These are phyloP conservation scores for Sporothrix sp. DNA, from an alignment of 2,329 filamentous ascomycete species.

Conservation along the genomic window DNA sequence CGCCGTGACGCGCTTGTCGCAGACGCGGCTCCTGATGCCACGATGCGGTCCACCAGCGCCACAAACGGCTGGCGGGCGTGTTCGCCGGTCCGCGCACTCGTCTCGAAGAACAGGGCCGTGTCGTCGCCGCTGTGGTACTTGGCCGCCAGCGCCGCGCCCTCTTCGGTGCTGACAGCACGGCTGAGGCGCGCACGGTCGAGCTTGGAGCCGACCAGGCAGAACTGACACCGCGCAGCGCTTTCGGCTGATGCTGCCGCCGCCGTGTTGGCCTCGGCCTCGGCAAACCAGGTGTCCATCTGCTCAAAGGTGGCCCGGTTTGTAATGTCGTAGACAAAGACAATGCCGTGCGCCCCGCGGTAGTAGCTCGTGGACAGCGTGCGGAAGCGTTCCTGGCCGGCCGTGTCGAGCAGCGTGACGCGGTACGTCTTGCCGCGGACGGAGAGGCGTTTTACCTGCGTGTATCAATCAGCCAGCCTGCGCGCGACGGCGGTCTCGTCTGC, in stretches of 20 bases:
- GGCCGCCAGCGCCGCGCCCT: constrained; percentile 38
- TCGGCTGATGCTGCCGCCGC: constrained; percentile 18
- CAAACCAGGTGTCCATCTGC: constrained; percentile 44
- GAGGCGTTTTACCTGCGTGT: constrained; percentile 40
- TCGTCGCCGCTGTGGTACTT: constrained; percentile 25
- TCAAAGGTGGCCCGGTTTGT: constrained; percentile 40
- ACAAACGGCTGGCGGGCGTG: constrained; percentile 42
- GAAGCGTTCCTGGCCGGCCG: constrained; percentile 40
- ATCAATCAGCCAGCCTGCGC: not conserved
- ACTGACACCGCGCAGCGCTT: constrained; percentile 6
- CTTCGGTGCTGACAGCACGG: constrained; percentile 36
- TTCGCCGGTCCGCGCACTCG: constrained; percentile 43
- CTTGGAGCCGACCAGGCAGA: constrained; percentile 38
- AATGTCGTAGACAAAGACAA: constrained; percentile 41
- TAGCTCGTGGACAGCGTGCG: constrained; percentile 41
- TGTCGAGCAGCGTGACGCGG: constrained; percentile 44
- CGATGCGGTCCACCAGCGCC: constrained; percentile 41
- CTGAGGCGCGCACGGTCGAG: constrained; percentile 35
- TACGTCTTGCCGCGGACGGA: constrained; percentile 42
- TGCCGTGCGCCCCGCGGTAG: constrained; percentile 41
- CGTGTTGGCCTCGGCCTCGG: constrained; percentile 42
- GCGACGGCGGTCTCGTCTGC: too few species aligned
- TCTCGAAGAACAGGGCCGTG: constrained; percentile 39
- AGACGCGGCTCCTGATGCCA: constrained; percentile 19
- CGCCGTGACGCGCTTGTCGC: not conserved